Percentiles rank a stretch among this genome's conserved stretches.
phyloP scores from a whole-genome alignment of 306 rosid genomes.

The Corylus heterophylla region DNA sequence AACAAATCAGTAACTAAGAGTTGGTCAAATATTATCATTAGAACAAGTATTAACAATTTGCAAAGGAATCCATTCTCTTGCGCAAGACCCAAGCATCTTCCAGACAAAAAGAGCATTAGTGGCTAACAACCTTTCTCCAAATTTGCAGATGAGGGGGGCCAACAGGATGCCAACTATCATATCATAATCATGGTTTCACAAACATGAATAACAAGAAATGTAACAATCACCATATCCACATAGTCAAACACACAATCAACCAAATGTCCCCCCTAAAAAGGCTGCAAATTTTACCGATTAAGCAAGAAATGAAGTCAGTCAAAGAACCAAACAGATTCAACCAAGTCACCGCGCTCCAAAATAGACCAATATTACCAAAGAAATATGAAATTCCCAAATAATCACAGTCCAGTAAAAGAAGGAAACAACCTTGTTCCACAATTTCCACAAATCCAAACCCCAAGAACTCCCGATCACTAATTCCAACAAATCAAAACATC shows the following conservation, averaged over 20 bases:
- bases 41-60: not conserved
- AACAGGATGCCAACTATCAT: too few relatives aligned
- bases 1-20: not conserved
- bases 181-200: not conserved
- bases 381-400: not conserved
- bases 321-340: not conserved
- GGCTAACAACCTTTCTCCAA: not conserved
- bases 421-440: conserved; percentile 19
- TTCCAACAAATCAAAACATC: conserved; percentile 26
- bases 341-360: not conserved
- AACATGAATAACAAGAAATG: not conserved
- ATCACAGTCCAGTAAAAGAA: conserved; percentile 15
- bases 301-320: not conserved
- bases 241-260: conserved; percentile 1
- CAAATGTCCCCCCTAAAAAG: not conserved
- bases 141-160: too few relatives aligned
- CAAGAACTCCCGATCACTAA: conserved; percentile 32
- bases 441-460: not conserved
- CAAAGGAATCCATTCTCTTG: not conserved
- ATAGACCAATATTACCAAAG: not conserved
- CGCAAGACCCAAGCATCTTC: not conserved
- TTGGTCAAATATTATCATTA: not conserved
- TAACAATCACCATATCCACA: not conserved
- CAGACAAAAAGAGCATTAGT: not conserved
- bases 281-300: not conserved